Evolutionary conservation across 2,329 filamentous ascomycete genomes (phyloP).

Genomic region (Pseudogymnoascus verrucosus): DNA sequence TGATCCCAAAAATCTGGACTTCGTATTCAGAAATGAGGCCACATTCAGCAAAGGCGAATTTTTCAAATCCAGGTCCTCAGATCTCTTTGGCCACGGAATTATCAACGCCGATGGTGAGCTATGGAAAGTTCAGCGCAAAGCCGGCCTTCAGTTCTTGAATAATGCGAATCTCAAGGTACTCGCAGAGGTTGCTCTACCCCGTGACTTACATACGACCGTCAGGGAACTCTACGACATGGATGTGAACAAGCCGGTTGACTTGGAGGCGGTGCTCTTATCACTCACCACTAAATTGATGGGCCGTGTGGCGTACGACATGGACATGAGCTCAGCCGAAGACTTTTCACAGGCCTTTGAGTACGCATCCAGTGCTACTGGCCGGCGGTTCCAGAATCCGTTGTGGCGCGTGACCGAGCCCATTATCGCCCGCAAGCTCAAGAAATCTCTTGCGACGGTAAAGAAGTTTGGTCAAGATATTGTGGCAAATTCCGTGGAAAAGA

Average conservation of each 20-base stretch:
- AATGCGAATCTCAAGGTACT: conserved; percentile 48
- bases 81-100: conserved; percentile 58
- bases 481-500: conserved; percentile 40
- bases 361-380: conserved; percentile 51
- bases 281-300: conserved; percentile 60
- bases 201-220: conserved; percentile 40
- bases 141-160: conserved; percentile 51
- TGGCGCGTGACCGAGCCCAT: conserved; percentile 52
- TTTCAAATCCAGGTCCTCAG: conserved; percentile 51
- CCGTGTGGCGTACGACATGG: conserved; percentile 62
- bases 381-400: conserved; percentile 58
- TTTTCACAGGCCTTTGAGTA: conserved; percentile 55
- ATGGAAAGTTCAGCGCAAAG: conserved; percentile 56
- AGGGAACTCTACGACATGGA: conserved; percentile 29
- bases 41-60: conserved; percentile 55
- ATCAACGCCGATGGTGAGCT: conserved; percentile 58
- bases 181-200: conserved; percentile 49
- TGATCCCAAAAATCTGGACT: conserved; percentile 54
- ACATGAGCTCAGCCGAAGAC: conserved; percentile 53
- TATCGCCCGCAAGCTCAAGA: conserved; percentile 40
- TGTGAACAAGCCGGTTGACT: conserved; percentile 34
- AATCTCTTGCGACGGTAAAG: conserved; percentile 42
- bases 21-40: conserved; percentile 52
- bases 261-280: conserved; percentile 54
- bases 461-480: conserved; percentile 51